A percentile compares a stretch with the other conserved stretches of the same genome.
These are phyloP conservation scores for Vitis riparia DNA, from an alignment of 164 flowering plant genomes.

Conservation along the genomic window DNA sequence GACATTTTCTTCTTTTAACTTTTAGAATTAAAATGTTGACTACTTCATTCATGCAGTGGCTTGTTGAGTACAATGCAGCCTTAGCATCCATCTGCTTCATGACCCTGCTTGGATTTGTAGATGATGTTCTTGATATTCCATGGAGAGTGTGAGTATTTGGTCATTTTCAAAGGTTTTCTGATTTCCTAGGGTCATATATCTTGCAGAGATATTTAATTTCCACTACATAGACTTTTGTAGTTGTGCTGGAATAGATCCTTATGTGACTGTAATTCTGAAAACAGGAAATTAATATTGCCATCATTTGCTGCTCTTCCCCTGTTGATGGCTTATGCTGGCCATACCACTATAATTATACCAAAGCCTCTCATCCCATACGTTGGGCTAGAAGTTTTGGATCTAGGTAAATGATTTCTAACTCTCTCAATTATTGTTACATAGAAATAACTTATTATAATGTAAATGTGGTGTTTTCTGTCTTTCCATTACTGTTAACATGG, in stretches of 20 bases:
- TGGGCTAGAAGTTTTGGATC: conserved; percentile 69
- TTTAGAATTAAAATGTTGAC: not conserved
- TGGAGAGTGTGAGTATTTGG: conserved; percentile 87
- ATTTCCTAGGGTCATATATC: not conserved
- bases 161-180: conserved; percentile 4
- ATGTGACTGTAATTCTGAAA: conserved; percentile 22
- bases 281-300: conserved; percentile 85
- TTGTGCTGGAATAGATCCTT: conserved; percentile 2
- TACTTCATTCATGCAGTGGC: conserved; percentile 67
- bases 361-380: conserved; percentile 83
- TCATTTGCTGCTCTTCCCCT: conserved; percentile 88
- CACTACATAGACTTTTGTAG: not conserved
- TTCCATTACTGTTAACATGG: too few species aligned
- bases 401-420: conserved; percentile 49
- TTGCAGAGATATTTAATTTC: conserved; percentile 1
- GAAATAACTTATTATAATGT: not conserved
- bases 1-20: not conserved
- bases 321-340: conserved; percentile 99
- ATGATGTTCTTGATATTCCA: conserved; percentile 95
- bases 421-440: not conserved
- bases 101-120: conserved; percentile 94
- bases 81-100: conserved; percentile 88
- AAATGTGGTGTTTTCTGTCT: not conserved
- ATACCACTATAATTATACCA: conserved; percentile 86
- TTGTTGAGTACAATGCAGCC: conserved; percentile 95